A percentile compares a stretch with the other conserved stretches of the same genome.
phyloP scores from a whole-genome alignment of 129 eudicot species.

The Pseudognaphalium luteoalbum region DNA sequence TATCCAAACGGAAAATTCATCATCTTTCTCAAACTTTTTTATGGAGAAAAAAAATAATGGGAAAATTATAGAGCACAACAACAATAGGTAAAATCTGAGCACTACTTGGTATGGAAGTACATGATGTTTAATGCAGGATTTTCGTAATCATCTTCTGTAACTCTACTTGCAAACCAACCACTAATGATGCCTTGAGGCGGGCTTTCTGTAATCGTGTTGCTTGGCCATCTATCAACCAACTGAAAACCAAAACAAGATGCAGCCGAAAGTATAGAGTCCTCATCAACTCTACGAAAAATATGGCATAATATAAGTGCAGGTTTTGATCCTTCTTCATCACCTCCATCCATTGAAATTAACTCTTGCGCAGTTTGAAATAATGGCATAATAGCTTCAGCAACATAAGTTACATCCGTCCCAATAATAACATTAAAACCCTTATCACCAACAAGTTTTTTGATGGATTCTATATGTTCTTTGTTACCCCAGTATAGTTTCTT shows the following conservation, averaged over 20 bases:
- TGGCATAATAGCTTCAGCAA: slow-evolving; percentile 69
- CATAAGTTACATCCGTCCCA: slow-evolving; percentile 88
- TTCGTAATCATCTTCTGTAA: slow-evolving; percentile 36
- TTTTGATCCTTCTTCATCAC: background rate
- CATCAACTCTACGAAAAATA: slow-evolving; percentile 80
- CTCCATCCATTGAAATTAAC: slow-evolving; percentile 41
- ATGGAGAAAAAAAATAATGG: too few relatives aligned
- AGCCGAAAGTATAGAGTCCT: slow-evolving; percentile 68
- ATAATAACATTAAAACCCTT: slow-evolving; percentile 75
- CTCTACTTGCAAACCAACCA: slow-evolving; percentile 53
- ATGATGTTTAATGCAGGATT: slow-evolving; percentile 67
- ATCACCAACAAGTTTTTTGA: slow-evolving; percentile 43
- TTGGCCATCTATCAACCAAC: slow-evolving; percentile 79
- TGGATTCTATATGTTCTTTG: slow-evolving; percentile 48
- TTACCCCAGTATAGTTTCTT: slow-evolving; percentile 78
- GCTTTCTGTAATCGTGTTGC: background rate
- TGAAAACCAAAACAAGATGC: slow-evolving; percentile 69
- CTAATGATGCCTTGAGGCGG: slow-evolving; percentile 37
- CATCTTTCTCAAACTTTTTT: background rate
- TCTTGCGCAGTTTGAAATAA: slow-evolving; percentile 77
- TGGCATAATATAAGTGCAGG: slow-evolving; percentile 85
- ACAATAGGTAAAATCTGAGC: slow-evolving; percentile 20
- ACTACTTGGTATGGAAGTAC: slow-evolving; percentile 50
- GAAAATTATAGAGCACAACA: slow-evolving; percentile 8
- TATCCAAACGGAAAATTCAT: background rate